Percentiles rank a stretch among this genome's conserved stretches.
Evolutionary conservation across 257 asterid genomes (phyloP).

Genomic region (Misopates orontium): DNA sequence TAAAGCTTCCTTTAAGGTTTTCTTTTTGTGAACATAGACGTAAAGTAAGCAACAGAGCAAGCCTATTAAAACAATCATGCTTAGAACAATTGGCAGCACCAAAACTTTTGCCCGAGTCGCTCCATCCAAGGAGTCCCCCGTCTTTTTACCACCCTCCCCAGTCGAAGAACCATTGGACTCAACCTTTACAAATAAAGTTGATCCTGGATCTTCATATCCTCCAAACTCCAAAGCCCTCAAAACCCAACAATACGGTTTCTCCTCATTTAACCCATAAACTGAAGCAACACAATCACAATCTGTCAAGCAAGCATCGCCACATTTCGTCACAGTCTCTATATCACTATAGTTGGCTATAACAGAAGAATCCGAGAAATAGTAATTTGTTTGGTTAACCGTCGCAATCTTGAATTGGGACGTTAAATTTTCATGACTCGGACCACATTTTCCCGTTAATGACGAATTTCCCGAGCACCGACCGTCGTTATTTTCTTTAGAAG

Average conservation of each 20-base stretch:
- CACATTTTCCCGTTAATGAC: constrained; percentile 52
- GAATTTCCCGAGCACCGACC: constrained; percentile 46
- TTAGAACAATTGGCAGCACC: constrained; percentile 75
- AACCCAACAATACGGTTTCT: constrained; percentile 82
- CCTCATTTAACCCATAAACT: constrained; percentile 79
- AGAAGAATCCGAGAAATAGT: constrained; percentile 63
- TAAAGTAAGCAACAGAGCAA: constrained; percentile 62
- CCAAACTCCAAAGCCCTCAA: constrained; percentile 70
- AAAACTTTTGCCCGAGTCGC: constrained; percentile 48
- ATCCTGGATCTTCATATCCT: constrained; percentile 75
- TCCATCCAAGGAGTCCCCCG: constrained; percentile 32
- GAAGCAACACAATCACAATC: constrained; percentile 82
- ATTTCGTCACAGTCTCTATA: constrained; percentile 49
- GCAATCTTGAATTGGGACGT: constrained; percentile 49
- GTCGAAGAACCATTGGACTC: constrained; percentile 43
- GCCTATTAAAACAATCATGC: constrained; percentile 58
- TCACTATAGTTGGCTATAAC: constrained; percentile 82
- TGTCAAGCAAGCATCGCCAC: constrained; percentile 79
- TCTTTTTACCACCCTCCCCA: constrained; percentile 20
- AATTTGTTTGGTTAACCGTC: constrained; percentile 55
- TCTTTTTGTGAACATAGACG: constrained; percentile 47
- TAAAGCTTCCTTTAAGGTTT: constrained; percentile 57
- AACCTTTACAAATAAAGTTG: constrained; percentile 81
- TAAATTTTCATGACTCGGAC: constrained; percentile 41
- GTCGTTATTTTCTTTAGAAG: constrained; percentile 28